These are phyloP conservation scores for Pythium vanterpoolii DNA, from an alignment of 352 stramenopile genomes.

Conservation along the genomic window DNA sequence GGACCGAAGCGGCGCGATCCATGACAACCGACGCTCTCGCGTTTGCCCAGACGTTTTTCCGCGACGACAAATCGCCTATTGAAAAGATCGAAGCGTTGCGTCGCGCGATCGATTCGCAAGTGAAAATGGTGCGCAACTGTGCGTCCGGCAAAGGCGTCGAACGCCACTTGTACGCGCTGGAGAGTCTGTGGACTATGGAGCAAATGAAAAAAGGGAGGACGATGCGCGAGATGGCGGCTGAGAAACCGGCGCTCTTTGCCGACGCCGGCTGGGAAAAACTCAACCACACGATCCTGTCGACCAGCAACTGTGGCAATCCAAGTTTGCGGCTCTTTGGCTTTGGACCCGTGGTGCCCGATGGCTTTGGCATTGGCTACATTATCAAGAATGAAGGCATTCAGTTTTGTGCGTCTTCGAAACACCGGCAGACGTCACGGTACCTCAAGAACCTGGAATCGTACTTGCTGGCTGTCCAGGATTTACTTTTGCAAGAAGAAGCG, in stretches of 20 bases:
- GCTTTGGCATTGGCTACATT: conserved; percentile 97
- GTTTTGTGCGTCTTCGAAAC: conserved; percentile 80
- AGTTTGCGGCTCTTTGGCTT: conserved; percentile 93
- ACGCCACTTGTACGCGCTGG: conserved; percentile 92
- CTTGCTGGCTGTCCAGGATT: conserved; percentile 69
- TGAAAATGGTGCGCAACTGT: conserved; percentile 88
- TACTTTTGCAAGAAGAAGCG: conserved; percentile 75
- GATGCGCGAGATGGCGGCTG: conserved; percentile 24
- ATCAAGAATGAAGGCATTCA: conserved; percentile 95
- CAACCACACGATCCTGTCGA: conserved; percentile 95
- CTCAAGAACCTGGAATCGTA: conserved; percentile 82
- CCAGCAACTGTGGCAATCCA: conserved; percentile 96
- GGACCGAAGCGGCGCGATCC: conserved; percentile 92
- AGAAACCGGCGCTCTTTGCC: conserved; percentile 80
- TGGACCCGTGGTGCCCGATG: conserved; percentile 90
- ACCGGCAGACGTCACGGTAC: conserved; percentile 82
- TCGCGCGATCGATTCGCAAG: conserved; percentile 84
- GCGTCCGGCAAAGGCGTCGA: conserved; percentile 91
- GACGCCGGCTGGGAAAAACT: conserved; percentile 88
- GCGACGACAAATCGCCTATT: conserved; percentile 62
- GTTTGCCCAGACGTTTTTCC: conserved; percentile 89
- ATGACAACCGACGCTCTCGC: conserved; percentile 88
- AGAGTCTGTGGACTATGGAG: conserved; percentile 83
- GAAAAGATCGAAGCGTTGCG: conserved; percentile 89
- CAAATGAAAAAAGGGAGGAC: conserved; percentile 27